A percentile compares a stretch with the other conserved stretches of the same genome.
Conservation (phyloP, 2,329 filamentous ascomycete species). For the Trichoderma gracile region DNA sequence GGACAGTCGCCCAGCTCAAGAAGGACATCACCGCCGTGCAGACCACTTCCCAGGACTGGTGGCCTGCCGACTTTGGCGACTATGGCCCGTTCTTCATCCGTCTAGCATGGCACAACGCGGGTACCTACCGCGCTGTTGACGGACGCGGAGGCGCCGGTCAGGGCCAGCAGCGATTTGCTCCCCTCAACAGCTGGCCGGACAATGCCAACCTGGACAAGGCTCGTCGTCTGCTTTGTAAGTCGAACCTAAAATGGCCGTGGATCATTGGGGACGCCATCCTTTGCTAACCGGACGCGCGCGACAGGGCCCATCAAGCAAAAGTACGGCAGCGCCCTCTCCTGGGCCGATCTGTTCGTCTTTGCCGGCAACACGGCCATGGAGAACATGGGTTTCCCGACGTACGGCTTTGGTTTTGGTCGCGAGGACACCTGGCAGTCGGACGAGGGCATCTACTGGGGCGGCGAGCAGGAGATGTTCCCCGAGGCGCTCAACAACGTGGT, state of each 20-base stretch:
- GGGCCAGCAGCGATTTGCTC: conserved; percentile 59
- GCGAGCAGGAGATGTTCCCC: conserved; percentile 67
- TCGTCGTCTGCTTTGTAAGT: conserved; percentile 65
- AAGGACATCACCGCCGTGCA: conserved; percentile 67
- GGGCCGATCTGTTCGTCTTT: conserved; percentile 71
- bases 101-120: conserved; percentile 77
- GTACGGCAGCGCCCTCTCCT: conserved; percentile 78
- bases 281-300: not conserved
- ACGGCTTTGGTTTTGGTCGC: conserved; percentile 72
- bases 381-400: conserved; percentile 71
- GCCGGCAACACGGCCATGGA: conserved; percentile 76
- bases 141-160: conserved; percentile 72
- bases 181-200: conserved; percentile 78
- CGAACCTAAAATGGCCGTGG: not conserved
- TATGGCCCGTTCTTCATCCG: conserved; percentile 78
- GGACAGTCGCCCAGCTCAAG: conserved; percentile 58
- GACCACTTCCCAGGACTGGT: conserved; percentile 77
- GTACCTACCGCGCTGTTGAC: conserved; percentile 73
- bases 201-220: conserved; percentile 78
- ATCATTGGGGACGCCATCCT: too few relatives aligned
- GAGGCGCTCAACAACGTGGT: conserved; percentile 57
- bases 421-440: conserved; percentile 73
- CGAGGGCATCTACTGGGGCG: conserved; percentile 75
- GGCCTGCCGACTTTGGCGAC: conserved; percentile 78
- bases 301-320: conserved; percentile 73